Percentiles rank a stretch among this genome's conserved stretches.
Evolutionary conservation across 2,329 filamentous ascomycete genomes (phyloP).

Genomic region (Aspergillus tanneri): DNA sequence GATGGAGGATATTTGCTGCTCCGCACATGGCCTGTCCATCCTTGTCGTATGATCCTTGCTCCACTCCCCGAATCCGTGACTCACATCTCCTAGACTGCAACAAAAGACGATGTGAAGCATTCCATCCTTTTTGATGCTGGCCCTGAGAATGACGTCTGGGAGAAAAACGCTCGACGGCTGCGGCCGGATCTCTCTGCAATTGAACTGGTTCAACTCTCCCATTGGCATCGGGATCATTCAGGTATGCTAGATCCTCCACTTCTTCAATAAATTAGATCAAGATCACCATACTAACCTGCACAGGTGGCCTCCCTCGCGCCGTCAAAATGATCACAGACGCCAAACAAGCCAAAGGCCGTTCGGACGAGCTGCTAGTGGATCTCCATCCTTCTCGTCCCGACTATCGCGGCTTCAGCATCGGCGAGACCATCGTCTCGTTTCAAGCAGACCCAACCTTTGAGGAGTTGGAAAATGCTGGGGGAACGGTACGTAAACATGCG

Average conservation of each 20-base stretch:
- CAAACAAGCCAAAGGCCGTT: slow-evolving; percentile 27
- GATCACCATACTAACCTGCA: not conserved
- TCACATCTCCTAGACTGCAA: slow-evolving; percentile 44
- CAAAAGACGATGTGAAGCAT: slow-evolving; percentile 45
- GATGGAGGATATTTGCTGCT: slow-evolving; percentile 54
- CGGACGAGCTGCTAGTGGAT: slow-evolving; percentile 43
- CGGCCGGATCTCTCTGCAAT: slow-evolving; percentile 44
- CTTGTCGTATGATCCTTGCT: slow-evolving; percentile 44
- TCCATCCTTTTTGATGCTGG: slow-evolving; percentile 56
- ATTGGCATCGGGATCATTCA: slow-evolving; percentile 59
- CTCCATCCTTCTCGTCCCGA: slow-evolving; percentile 55
- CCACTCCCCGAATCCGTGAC: not conserved
- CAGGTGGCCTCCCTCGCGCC: slow-evolving; percentile 52
- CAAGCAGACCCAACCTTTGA: slow-evolving; percentile 55
- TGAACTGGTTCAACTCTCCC: slow-evolving; percentile 52
- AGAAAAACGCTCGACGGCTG: slow-evolving; percentile 50
- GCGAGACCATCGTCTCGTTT: slow-evolving; percentile 47
- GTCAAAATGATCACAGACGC: slow-evolving; percentile 49
- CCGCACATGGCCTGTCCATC: slow-evolving; percentile 55
- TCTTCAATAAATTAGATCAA: not conserved
- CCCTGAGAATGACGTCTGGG: slow-evolving; percentile 53
- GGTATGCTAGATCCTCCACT: slow-evolving; percentile 37
- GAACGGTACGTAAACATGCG: slow-evolving; percentile 37
- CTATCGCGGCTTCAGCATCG: slow-evolving; percentile 50
- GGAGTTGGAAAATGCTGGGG: slow-evolving; percentile 49